phyloP scores from a whole-genome alignment of 1,284 basidiomycete species.

The Amylostereum areolatum region DNA sequence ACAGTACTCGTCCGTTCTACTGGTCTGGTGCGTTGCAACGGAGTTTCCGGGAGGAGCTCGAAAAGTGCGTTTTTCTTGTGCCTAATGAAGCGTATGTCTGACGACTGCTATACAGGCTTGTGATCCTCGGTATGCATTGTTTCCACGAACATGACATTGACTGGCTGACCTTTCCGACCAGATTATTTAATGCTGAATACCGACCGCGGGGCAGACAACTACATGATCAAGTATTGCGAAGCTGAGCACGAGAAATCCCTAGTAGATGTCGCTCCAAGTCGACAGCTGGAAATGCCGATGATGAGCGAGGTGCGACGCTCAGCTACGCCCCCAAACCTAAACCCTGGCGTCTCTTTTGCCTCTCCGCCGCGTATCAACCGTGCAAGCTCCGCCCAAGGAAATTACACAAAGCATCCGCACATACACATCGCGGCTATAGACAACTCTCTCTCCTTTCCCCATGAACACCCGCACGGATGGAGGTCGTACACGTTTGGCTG shows the following conservation, averaged over 20 bases:
- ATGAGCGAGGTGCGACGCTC: constrained; percentile 59
- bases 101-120: constrained; percentile 44
- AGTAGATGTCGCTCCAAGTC: constrained; percentile 72
- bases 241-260: constrained; percentile 66
- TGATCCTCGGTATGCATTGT: constrained; percentile 59
- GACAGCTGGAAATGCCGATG: constrained; percentile 58
- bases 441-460: constrained; percentile 88
- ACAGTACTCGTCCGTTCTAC: constrained; percentile 59
- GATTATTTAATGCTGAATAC: constrained; percentile 91
- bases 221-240: constrained; percentile 85
- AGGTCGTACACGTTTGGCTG: constrained; percentile 89
- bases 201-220: constrained; percentile 79
- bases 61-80: constrained; percentile 52
- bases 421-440: constrained; percentile 90
- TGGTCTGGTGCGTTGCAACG: constrained; percentile 76
- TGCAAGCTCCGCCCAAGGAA: constrained; percentile 17
- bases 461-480: constrained; percentile 86
- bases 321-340: constrained; percentile 33
- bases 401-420: constrained; percentile 33
- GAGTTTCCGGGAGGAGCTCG: constrained; percentile 80
- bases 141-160: background rate
- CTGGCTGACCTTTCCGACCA: constrained; percentile 17
- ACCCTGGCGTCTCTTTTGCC: background rate
- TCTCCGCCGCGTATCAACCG: constrained; percentile 12
- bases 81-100: constrained; percentile 6